Conservation (phyloP, 352 stramenopile genomes). For the Phytopythium helicoides region DNA sequence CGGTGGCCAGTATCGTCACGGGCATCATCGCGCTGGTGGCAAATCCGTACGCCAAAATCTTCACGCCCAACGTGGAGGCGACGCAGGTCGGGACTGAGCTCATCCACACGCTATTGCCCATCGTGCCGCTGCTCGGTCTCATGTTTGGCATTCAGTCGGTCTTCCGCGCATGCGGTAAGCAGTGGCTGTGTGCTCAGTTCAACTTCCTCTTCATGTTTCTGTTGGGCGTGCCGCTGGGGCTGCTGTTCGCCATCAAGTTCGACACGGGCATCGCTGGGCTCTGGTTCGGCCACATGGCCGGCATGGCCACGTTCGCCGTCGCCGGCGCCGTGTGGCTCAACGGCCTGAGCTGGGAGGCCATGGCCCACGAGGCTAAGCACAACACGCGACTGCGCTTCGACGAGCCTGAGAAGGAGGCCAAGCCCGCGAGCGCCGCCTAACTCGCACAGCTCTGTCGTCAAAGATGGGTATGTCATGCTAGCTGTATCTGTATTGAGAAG, state of each 20-base stretch:
- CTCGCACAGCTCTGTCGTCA: not conserved
- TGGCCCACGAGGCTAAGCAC: conserved; percentile 47
- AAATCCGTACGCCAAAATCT: conserved; percentile 31
- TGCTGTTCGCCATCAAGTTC: conserved; percentile 40
- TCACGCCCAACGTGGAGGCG: conserved; percentile 32
- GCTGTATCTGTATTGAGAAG: not conserved
- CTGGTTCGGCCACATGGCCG: conserved; percentile 54
- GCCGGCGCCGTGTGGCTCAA: conserved; percentile 38
- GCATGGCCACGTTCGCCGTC: conserved; percentile 34
- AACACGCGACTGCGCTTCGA: conserved; percentile 36
- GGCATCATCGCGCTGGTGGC: conserved; percentile 28
- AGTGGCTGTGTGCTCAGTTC: conserved; percentile 45
- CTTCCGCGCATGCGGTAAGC: conserved; percentile 47
- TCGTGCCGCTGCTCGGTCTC: conserved; percentile 38
- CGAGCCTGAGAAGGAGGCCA: conserved; percentile 7
- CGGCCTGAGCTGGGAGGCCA: conserved; percentile 45
- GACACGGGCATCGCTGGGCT: conserved; percentile 42
- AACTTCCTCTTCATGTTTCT: conserved; percentile 55
- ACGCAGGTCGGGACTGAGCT: conserved; percentile 24
- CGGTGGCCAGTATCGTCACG: conserved; percentile 28
- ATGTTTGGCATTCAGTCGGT: conserved; percentile 37
- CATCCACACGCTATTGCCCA: conserved; percentile 24
- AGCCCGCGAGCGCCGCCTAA: not conserved
- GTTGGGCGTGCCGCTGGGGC: conserved; percentile 40
- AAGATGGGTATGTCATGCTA: too few relatives aligned